Conservation (phyloP, 495 filamentous ascomycete species). For the Ascodesmis nigricans region DNA sequence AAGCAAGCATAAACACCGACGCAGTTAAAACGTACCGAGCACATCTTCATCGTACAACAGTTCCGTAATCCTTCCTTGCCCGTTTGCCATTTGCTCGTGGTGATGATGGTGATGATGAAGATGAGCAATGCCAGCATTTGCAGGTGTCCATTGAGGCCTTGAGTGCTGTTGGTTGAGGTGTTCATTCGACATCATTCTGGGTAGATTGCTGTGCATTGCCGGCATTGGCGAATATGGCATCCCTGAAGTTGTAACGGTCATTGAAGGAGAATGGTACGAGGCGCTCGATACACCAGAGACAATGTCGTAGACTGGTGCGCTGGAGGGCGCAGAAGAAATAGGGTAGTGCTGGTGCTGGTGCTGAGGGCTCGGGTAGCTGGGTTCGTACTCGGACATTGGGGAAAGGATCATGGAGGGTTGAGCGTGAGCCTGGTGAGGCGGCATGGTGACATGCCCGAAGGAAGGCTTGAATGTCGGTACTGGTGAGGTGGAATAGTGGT, state of each 20-base stretch:
- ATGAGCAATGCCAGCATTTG: slow-evolving; percentile 14
- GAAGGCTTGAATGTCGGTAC: slow-evolving; percentile 16
- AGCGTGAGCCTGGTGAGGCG: slow-evolving; percentile 28
- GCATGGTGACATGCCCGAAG: slow-evolving; percentile 18
- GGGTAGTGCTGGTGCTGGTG: slow-evolving; percentile 21
- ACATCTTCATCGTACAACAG: slow-evolving; percentile 27
- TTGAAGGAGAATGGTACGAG: slow-evolving; percentile 16
- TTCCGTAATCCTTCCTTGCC: slow-evolving; percentile 21
- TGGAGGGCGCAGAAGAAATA: slow-evolving; percentile 16
- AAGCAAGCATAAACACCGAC: slow-evolving; percentile 17
- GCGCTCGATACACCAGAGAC: slow-evolving; percentile 18
- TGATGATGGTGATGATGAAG: slow-evolving; percentile 20
- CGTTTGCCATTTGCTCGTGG: slow-evolving; percentile 20
- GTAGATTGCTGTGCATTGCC: slow-evolving; percentile 16
- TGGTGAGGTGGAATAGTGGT: slow-evolving; percentile 11
- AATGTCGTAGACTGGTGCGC: slow-evolving; percentile 19
- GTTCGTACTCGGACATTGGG: slow-evolving; percentile 20
- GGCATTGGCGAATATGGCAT: slow-evolving; percentile 18
- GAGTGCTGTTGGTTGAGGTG: slow-evolving; percentile 13
- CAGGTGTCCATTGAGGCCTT: slow-evolving; percentile 13
- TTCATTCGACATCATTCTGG: slow-evolving; percentile 11
- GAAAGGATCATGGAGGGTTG: slow-evolving; percentile 22
- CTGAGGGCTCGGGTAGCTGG: slow-evolving; percentile 8
- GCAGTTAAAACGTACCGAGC: slow-evolving; percentile 24
- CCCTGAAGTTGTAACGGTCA: slow-evolving; percentile 17